These are phyloP conservation scores for Globisporangium polare DNA, from an alignment of 352 stramenopile genomes.

Conservation along the genomic window DNA sequence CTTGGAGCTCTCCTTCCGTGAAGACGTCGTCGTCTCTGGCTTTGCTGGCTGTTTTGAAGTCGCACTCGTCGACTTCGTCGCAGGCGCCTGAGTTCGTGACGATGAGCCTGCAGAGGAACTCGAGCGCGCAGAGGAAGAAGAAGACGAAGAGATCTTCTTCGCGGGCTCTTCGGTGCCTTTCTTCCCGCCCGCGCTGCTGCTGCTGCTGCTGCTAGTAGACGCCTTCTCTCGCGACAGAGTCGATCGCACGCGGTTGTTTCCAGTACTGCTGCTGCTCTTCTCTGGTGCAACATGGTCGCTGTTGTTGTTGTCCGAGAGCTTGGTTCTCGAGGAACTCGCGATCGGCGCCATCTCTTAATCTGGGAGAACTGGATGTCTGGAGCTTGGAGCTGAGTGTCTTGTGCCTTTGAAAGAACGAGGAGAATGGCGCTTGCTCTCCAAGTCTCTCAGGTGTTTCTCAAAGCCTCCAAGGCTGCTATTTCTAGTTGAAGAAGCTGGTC, in stretches of 20 bases:
- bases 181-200: neutral
- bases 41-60: conserved; percentile 9
- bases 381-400: conserved; percentile 1
- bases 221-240: conserved; percentile 16
- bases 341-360: conserved; percentile 20
- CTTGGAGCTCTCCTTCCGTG: conserved; percentile 21
- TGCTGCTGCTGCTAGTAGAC: neutral
- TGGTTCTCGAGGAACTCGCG: conserved; percentile 3
- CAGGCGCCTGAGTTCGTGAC: neutral
- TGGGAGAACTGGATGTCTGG: neutral
- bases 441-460: neutral
- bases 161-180: conserved; percentile 6
- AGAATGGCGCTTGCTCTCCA: neutral
- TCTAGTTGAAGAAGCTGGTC: neutral
- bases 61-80: neutral
- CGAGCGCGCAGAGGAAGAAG: conserved; percentile 3
- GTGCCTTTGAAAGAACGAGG: neutral
- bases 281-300: conserved; percentile 5
- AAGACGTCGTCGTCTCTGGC: neutral
- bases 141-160: conserved; percentile 3
- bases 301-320: conserved; percentile 17
- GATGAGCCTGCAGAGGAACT: conserved; percentile 10
- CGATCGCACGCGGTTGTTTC: conserved; percentile 13
- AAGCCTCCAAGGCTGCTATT: neutral
- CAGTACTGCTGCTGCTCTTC: neutral